Evolutionary conservation across 306 rosid species (phyloP), one percentile per base, ranked within the genome.

Genomic region (Quercus suber): DNA sequence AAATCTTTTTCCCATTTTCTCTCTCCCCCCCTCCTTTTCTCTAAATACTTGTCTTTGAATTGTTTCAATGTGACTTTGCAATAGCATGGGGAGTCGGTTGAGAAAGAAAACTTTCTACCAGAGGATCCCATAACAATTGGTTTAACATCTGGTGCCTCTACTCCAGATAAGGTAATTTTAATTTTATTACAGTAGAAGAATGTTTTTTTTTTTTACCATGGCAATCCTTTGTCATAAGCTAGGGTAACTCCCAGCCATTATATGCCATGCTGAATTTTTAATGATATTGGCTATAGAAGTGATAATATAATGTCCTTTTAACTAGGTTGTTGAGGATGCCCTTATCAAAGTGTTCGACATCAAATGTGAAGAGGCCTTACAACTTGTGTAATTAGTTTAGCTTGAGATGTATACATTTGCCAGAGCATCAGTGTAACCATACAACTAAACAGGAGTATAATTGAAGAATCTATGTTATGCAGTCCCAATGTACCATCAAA

Each of bases 91-190:
- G 99, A 96, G 82, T 84, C 93, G 77, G 97, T 96, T 33, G 99
- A 93, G 88, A 96, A 87, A 82, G 99, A 96, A 75, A 90, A 90
- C 83, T 96, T 86, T 84, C 80, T 96, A 71, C 99, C 98, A 3
- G 52, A 84, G 79, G 99, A 98, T 85, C 97, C 96, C 69, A 64
- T 96, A 79, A 91, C 85, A 6, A 84, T 96, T 43, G 99, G 99
- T 73, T 90, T 96, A 23, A 96, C 99, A 58, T 96, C 99, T 28
- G 99, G 99, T 59, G 98, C 99, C 35, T 96, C 99, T 41, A 96
- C 99, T 63, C 99, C 99, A 5, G 99, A 96, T 83, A 96, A 96
- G 98, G 99, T 96, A 88, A 73, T 52, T 79, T 55, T 33, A n/a
- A n/a, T n/a, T n/a, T n/a, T n/a, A n/a, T n/a, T n/a, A n/a, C n/a